Conservation (phyloP, 371 early-diverging fungal species). For the Lichtheimia hyalospora region DNA sequence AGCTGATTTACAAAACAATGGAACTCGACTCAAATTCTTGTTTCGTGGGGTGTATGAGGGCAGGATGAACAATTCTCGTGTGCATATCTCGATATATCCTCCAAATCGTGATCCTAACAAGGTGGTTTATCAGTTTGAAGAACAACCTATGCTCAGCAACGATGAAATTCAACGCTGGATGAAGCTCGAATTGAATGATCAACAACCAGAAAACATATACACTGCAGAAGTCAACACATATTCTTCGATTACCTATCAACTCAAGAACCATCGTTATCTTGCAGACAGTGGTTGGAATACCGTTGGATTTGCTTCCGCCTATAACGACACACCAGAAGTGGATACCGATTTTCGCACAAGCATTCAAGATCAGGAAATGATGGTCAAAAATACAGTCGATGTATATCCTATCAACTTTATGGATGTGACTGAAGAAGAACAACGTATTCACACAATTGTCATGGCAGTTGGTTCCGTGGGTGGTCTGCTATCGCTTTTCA, state of each 20-base stretch:
- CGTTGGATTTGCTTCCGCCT: neutral
- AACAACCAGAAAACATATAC: neutral
- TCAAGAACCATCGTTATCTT: neutral
- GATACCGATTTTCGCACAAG: neutral
- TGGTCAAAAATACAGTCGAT: neutral
- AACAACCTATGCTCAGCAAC: neutral
- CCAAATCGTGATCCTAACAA: neutral
- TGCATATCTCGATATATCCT: constrained; percentile 1
- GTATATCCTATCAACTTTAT: neutral
- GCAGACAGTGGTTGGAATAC: neutral
- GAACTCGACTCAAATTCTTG: neutral
- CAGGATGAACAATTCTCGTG: neutral
- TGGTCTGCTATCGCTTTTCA: neutral
- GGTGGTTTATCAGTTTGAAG: neutral
- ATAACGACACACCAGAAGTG: neutral
- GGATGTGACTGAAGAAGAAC: neutral
- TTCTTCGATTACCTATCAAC: neutral
- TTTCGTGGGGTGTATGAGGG: neutral
- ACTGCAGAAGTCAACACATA: neutral
- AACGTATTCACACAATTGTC: neutral
- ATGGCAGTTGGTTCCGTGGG: neutral
- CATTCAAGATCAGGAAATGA: neutral
- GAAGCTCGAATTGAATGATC: neutral
- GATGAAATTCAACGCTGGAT: neutral
- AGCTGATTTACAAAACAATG: neutral